A percentile compares a stretch with the other conserved stretches of the same genome.
Conservation (phyloP, 768 basidiomycete genomes). For the Xerocomellus dryophilus region DNA sequence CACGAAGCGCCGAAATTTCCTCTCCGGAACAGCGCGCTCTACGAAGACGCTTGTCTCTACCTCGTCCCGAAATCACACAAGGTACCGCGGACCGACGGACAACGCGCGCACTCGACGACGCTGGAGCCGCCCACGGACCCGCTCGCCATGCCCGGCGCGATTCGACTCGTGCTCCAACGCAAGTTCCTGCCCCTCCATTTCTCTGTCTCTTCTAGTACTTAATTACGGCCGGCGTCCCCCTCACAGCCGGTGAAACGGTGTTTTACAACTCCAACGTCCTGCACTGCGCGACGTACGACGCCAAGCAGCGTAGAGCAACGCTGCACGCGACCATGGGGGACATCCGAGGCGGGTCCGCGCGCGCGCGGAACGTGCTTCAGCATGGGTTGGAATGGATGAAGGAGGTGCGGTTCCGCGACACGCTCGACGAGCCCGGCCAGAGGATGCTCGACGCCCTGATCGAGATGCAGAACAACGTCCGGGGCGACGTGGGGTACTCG, state of each 20-base stretch:
- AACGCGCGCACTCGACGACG: constrained; percentile 53
- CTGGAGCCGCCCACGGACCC: constrained; percentile 53
- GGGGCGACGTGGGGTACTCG: constrained; percentile 51
- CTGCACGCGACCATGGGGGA: constrained; percentile 71
- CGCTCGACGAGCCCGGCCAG: constrained; percentile 44
- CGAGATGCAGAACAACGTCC: constrained; percentile 44
- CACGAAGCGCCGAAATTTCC: background rate
- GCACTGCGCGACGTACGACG: constrained; percentile 66
- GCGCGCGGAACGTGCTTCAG: constrained; percentile 73
- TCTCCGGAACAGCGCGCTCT: constrained; percentile 50
- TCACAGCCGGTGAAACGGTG: constrained; percentile 64
- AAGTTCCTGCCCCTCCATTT: constrained; percentile 16
- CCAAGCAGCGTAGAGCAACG: constrained; percentile 51
- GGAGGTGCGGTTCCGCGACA: constrained; percentile 43
- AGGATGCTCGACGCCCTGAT: constrained; percentile 61
- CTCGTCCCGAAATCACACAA: constrained; percentile 70
- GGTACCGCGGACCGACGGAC: constrained; percentile 50
- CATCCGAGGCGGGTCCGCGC: constrained; percentile 53
- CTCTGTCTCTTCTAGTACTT: background rate
- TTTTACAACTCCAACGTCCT: constrained; percentile 82
- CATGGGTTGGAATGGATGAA: constrained; percentile 74
- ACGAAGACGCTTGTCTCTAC: constrained; percentile 65
- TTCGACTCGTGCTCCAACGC: constrained; percentile 55
- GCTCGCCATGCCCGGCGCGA: constrained; percentile 65
- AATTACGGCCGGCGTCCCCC: background rate